Base-by-base conservation (phyloP, 2,329 filamentous ascomycete species). In the Gliomastix tumulicola region DNA sequence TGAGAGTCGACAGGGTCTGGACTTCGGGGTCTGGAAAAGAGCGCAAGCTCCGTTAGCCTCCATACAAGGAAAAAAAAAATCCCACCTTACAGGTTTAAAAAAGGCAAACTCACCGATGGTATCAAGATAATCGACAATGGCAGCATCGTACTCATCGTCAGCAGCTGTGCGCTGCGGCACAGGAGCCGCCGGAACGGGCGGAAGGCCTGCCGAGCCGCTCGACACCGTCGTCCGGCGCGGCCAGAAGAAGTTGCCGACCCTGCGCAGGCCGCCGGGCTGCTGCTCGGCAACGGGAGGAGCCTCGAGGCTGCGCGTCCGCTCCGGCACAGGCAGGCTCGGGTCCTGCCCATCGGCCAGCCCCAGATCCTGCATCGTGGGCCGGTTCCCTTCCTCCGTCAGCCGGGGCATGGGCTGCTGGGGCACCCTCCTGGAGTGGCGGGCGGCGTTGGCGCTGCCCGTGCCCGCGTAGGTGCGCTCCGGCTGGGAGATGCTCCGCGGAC, bases 1-100 rank as follows among this genome's bases (percentile, higher is more conserved):
- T 94, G 9, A 94, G 72, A 12, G 86, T 90, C 0, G 85, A 87
- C 4, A 94, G 65, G 0, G 87, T 87, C 23, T 85, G 79, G 4
- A 94, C 80, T 61, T 94, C 85, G 30, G 87, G 86, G 49, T 94
- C 87, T 88, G 44, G 6, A 19, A n/a, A 32, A 23, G 30, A 44
- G n/a, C n/a, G n/a, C n/a, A n/a, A n/a, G n/a, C n/a, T n/a, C n/a
- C n/a, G n/a, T n/a, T 39, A 43, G 40, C 19, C 15, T n/a, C 16
- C 27, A 21, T 6, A 16, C 31, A 3, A 3, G 7, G 11, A n/a
- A 5, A 18, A 7, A n/a, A 15, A 10, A 17, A 27, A 28, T 10
- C 15, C 10, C 2, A 6, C 7, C 20, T 10, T 25, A 25, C 23
- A 25, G 23, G 23, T 25, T 25, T 9, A 25, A n/a, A 7, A 30